These are phyloP conservation scores for Bisporella sp. DNA, from an alignment of 2,329 filamentous ascomycete species.

Conservation along the genomic window DNA sequence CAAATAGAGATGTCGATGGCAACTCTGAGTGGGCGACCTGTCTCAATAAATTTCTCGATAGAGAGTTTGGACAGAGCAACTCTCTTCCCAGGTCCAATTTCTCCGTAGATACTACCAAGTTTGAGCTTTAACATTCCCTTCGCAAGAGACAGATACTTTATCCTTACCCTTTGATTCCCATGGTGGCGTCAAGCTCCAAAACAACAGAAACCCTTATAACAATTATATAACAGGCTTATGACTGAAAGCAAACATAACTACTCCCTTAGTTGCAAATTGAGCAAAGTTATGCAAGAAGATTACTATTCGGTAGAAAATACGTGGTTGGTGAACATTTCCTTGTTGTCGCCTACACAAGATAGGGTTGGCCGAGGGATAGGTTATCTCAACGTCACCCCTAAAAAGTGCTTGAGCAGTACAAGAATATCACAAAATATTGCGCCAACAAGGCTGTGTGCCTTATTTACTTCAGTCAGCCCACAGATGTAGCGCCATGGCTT, in stretches of 20 bases:
- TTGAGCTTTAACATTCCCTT: not conserved
- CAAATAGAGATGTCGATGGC: slow-evolving; percentile 96
- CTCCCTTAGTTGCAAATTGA: no score
- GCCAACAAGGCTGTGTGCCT: no score
- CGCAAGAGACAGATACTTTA: slow-evolving; percentile 8
- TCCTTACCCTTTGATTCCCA: slow-evolving; percentile 61
- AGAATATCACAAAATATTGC: no score
- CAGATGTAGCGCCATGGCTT: slow-evolving; percentile 22
- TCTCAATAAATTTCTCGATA: slow-evolving; percentile 65
- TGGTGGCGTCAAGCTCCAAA: slow-evolving; percentile 24
- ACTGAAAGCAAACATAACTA: no score
- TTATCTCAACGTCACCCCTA: no score
- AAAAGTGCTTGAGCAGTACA: no score
- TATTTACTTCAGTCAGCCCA: not conserved
- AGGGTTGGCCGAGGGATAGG: no score
- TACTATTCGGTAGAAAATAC: no score
- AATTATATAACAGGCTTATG: no score
- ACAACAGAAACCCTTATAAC: slow-evolving; percentile 3
- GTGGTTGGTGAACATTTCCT: no score
- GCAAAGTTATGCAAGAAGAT: no score
- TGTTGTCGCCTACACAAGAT: no score
- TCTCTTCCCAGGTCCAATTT: slow-evolving; percentile 75
- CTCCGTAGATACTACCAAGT: slow-evolving; percentile 70
- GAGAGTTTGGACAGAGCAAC: slow-evolving; percentile 79
- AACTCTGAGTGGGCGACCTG: slow-evolving; percentile 68